Evolutionary conservation across 352 stramenopile genomes (phyloP).

Genomic region (Saprolegnia diclina): DNA sequence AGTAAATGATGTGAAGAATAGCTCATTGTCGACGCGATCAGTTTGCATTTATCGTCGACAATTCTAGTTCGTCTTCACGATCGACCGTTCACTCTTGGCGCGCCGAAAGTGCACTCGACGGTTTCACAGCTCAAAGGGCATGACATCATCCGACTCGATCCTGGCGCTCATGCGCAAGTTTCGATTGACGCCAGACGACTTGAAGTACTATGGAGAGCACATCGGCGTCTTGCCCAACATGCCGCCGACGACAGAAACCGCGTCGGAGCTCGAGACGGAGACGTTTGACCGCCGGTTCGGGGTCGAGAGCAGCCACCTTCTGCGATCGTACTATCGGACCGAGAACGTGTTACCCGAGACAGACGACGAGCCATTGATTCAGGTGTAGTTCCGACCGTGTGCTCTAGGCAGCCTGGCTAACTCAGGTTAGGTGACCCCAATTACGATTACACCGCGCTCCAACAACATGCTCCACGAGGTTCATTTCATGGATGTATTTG

Average conservation of each 20-base stretch:
- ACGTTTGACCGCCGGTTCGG: constrained; percentile 13
- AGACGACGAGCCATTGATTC: constrained; percentile 1
- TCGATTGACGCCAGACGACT: not conserved
- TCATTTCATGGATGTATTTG: not conserved
- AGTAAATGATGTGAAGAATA: constrained; percentile 2
- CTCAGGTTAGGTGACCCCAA: not conserved
- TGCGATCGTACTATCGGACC: constrained; percentile 22
- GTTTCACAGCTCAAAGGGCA: not conserved
- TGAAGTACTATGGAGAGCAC: not conserved
- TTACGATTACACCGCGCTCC: not conserved
- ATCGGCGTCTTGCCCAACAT: not conserved
- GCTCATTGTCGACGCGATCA: not conserved
- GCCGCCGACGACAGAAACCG: not conserved
- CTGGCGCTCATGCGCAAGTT: not conserved
- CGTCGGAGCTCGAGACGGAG: not conserved
- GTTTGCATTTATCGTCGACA: too few species aligned
- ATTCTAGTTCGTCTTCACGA: too few species aligned
- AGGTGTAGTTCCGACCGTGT: not conserved
- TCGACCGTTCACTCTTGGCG: not conserved
- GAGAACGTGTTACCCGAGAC: not conserved
- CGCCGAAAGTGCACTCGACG: not conserved
- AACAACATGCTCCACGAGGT: not conserved
- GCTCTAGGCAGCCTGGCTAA: not conserved
- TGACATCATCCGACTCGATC: not conserved
- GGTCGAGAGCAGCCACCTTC: constrained; percentile 21